These are phyloP conservation scores for Chaetoscypha palmicola DNA, from an alignment of 2,329 filamentous ascomycete genomes.

Conservation along the genomic window DNA sequence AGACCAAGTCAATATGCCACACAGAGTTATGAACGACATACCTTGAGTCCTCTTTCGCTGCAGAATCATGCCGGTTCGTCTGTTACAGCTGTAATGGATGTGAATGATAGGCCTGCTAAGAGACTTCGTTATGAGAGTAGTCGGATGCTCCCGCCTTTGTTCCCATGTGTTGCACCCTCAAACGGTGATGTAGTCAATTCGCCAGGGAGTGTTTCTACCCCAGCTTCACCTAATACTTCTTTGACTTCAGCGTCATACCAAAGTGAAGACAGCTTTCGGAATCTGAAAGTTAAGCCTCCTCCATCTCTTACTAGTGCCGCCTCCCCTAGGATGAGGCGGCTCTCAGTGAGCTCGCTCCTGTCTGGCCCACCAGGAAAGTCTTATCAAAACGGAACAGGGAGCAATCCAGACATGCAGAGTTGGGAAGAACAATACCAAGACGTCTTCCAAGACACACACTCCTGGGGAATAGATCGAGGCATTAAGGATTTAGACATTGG, in stretches of 20 bases:
- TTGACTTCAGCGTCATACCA: constrained; percentile 19
- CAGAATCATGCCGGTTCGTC: too few species aligned
- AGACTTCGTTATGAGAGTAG: neutral
- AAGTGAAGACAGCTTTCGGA: neutral
- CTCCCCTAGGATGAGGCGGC: constrained; percentile 41
- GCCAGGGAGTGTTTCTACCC: constrained; percentile 12
- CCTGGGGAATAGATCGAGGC: constrained; percentile 67
- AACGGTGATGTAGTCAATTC: neutral
- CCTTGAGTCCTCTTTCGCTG: too few species aligned
- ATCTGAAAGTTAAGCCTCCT: constrained; percentile 28
- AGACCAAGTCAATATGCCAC: too few species aligned
- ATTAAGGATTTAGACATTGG: constrained; percentile 62
- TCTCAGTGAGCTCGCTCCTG: constrained; percentile 61
- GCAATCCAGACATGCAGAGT: constrained; percentile 15
- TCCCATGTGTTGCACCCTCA: neutral
- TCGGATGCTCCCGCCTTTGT: neutral
- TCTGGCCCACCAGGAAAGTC: constrained; percentile 40
- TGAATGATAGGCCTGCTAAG: too few species aligned
- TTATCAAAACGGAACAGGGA: constrained; percentile 1
- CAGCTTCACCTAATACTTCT: constrained; percentile 38
- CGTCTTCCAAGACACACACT: constrained; percentile 35
- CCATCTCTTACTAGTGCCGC: constrained; percentile 24
- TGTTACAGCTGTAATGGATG: too few species aligned
- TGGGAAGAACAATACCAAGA: constrained; percentile 19
- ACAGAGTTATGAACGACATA: too few species aligned